Conservation (phyloP, 2,329 filamentous ascomycete genomes). For the Fusarium goolgardi region DNA sequence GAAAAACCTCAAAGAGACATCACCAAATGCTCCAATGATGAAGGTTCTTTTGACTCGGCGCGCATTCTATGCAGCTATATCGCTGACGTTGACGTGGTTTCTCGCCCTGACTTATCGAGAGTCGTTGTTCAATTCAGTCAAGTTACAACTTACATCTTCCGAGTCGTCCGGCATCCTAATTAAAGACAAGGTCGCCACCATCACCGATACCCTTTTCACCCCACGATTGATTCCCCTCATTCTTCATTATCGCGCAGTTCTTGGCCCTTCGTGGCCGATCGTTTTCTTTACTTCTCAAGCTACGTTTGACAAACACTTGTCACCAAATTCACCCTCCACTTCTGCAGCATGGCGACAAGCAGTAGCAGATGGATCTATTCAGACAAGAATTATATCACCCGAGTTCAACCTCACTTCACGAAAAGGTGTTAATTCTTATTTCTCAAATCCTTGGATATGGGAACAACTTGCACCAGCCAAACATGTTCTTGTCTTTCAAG, state of each 20-base stretch:
- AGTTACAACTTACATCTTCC: not conserved
- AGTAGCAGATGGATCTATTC: not conserved
- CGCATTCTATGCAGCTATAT: not conserved
- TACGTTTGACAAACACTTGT: not conserved
- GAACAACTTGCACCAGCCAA: slow-evolving; percentile 23
- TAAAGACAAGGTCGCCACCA: slow-evolving; percentile 19
- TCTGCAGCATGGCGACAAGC: slow-evolving; percentile 2
- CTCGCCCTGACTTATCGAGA: not conserved
- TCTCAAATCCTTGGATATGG: slow-evolving; percentile 11
- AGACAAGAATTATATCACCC: not conserved
- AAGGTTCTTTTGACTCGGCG: not conserved
- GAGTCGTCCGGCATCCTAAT: not conserved
- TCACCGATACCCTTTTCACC: slow-evolving; percentile 19
- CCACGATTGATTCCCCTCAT: slow-evolving; percentile 15
- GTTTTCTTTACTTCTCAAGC: slow-evolving; percentile 11
- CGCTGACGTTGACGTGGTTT: not conserved
- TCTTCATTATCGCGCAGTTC: slow-evolving; percentile 13
- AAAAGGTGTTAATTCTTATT: slow-evolving; percentile 8
- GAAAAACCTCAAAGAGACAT: not conserved
- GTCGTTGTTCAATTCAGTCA: not conserved
- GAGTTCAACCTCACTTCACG: not conserved
- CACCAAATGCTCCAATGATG: not conserved
- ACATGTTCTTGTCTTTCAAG: slow-evolving; percentile 22
- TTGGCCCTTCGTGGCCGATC: slow-evolving; percentile 20
- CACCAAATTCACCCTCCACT: not conserved